These are phyloP conservation scores for Rhododendron ovatum DNA, from an alignment of 148 eudicot genomes.

Conservation along the genomic window DNA sequence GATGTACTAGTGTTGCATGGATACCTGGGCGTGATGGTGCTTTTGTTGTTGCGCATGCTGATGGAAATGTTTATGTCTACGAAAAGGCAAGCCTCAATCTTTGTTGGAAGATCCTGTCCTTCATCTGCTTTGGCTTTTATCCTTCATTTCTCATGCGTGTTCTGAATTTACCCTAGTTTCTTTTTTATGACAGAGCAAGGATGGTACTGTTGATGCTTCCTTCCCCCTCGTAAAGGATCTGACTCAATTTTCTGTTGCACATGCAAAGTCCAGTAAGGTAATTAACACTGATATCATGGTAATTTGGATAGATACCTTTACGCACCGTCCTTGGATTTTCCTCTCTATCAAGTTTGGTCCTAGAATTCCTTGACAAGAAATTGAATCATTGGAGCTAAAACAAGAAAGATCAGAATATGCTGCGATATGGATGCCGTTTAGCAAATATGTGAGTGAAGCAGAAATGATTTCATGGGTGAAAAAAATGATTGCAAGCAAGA, in stretches of 20 bases:
- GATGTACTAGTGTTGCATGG: conserved; percentile 40
- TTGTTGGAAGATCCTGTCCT: neutral
- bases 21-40: conserved; percentile 33
- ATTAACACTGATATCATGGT: neutral
- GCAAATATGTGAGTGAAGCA: neutral
- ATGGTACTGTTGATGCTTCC: conserved; percentile 35
- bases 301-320: neutral
- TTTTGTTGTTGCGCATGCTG: conserved; percentile 44
- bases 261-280: conserved; percentile 40
- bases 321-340: neutral
- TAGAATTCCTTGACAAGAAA: neutral
- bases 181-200: conserved; percentile 24
- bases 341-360: neutral
- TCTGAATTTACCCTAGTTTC: neutral
- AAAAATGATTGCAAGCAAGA: neutral
- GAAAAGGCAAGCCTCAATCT: conserved; percentile 34
- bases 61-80: conserved; percentile 37
- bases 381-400: neutral
- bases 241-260: conserved; percentile 34
- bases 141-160: neutral
- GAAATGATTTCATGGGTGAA: neutral
- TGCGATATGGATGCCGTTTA: neutral
- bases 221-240: conserved; percentile 39
- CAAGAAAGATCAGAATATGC: neutral
- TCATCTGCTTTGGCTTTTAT: neutral